Percentiles rank a stretch among this genome's conserved stretches.
Evolutionary conservation across 371 early-diverging fungal species (phyloP).

Genomic region (Mortierella sp.): DNA sequence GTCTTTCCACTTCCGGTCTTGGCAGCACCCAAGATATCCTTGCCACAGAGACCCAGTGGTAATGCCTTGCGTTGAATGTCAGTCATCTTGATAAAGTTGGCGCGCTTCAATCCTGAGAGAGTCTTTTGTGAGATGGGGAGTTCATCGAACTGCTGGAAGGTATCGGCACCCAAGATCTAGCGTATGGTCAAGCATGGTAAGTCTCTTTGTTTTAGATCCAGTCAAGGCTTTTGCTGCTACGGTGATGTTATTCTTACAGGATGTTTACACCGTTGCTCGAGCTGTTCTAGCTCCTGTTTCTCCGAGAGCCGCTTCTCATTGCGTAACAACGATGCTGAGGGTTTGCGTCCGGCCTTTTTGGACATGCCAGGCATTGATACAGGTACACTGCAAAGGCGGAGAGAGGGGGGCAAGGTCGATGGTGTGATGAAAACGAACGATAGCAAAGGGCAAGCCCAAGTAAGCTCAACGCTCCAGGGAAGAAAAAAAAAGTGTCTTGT

Average conservation of each 20-base stretch:
- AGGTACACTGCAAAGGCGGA: background rate
- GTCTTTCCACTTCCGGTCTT: conserved; percentile 99
- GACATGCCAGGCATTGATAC: conserved; percentile 24
- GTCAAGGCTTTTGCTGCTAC: background rate
- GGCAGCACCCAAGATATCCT: conserved; percentile 97
- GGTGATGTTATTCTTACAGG: conserved; percentile 21
- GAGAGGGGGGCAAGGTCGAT: background rate
- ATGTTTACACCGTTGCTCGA: conserved; percentile 39
- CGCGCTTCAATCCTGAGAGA: conserved; percentile 70
- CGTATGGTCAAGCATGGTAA: background rate
- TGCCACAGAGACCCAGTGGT: conserved; percentile 85
- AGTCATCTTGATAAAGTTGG: conserved; percentile 93
- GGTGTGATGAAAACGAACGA: background rate
- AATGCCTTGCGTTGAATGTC: conserved; percentile 96
- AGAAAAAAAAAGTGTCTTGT: conserved; percentile 5
- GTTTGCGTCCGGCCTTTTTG: conserved; percentile 32
- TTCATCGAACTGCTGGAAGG: conserved; percentile 57
- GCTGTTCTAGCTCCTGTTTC: conserved; percentile 44
- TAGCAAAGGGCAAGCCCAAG: background rate
- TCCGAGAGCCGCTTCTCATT: conserved; percentile 40
- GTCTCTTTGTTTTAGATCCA: background rate
- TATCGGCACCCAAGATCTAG: conserved; percentile 34
- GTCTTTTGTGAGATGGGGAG: conserved; percentile 78
- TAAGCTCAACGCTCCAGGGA: background rate
- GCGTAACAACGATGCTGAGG: conserved; percentile 16